Percentiles rank a stretch among this genome's conserved stretches.
Conservation (phyloP, 345 rosid species). For the Draba incana region DNA sequence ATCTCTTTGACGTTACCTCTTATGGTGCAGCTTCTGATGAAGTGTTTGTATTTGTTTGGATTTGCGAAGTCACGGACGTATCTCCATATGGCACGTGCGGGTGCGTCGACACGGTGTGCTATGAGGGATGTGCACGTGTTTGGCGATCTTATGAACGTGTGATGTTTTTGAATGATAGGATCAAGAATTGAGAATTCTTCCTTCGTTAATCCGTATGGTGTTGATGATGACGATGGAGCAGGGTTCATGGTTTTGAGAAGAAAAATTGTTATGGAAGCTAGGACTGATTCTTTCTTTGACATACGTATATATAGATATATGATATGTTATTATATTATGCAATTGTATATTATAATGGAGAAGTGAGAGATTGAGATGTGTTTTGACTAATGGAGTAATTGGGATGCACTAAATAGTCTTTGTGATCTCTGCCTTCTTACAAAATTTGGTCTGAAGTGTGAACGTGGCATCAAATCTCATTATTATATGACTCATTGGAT, state of each 20-base stretch:
- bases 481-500: slow-evolving; percentile 37
- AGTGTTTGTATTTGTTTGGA: slow-evolving; percentile 43
- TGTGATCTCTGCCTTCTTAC: not conserved
- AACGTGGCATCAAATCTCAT: slow-evolving; percentile 45
- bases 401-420: slow-evolving; percentile 41
- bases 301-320: slow-evolving; percentile 14
- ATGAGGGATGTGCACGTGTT: slow-evolving; percentile 42
- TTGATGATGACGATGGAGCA: slow-evolving; percentile 24
- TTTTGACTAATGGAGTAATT: slow-evolving; percentile 36
- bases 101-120: slow-evolving; percentile 39
- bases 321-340: not conserved
- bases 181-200: slow-evolving; percentile 36
- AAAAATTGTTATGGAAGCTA: slow-evolving; percentile 9
- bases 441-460: slow-evolving; percentile 13
- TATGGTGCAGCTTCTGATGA: slow-evolving; percentile 41
- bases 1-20: slow-evolving; percentile 29
- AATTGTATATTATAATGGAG: slow-evolving; percentile 21
- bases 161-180: slow-evolving; percentile 29
- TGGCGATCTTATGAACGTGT: slow-evolving; percentile 34
- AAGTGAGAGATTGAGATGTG: slow-evolving; percentile 22
- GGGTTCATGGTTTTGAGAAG: slow-evolving; percentile 31
- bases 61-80: slow-evolving; percentile 37
- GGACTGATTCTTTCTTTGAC: slow-evolving; percentile 31
- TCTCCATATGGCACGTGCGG: slow-evolving; percentile 37
- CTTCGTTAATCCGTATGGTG: slow-evolving; percentile 33